Percentiles rank a stretch among this genome's conserved stretches.
Conservation (phyloP, 768 basidiomycete genomes). For the Suillus plorans region DNA sequence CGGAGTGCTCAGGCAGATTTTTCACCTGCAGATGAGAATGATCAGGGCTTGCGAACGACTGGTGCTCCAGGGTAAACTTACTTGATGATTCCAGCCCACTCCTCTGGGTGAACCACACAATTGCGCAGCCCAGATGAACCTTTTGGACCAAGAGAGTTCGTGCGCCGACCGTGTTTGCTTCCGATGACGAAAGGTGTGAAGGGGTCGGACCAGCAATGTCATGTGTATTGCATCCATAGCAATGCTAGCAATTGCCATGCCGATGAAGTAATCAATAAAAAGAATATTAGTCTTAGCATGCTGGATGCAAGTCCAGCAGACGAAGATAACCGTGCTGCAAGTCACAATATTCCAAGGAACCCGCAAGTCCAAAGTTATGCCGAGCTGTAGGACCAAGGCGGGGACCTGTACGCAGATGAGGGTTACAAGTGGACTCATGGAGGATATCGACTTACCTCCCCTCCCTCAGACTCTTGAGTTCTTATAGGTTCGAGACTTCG, state of each 20-base stretch:
- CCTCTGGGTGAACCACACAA: slow-evolving; percentile 34
- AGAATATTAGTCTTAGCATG: background rate
- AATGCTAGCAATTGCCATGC: slow-evolving; percentile 16
- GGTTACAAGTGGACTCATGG: background rate
- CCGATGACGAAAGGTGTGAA: slow-evolving; percentile 20
- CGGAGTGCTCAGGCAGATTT: slow-evolving; percentile 10
- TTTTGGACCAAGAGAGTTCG: slow-evolving; percentile 14
- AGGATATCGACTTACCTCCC: too few relatives aligned
- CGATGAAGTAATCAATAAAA: slow-evolving; percentile 6
- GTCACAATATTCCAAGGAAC: background rate
- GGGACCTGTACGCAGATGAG: background rate
- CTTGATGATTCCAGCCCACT: slow-evolving; percentile 36
- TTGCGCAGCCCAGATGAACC: slow-evolving; percentile 31
- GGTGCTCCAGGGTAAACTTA: slow-evolving; percentile 19
- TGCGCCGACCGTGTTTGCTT: slow-evolving; percentile 15
- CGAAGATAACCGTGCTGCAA: background rate
- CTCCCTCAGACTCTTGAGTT: background rate
- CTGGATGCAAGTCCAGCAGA: slow-evolving; percentile 1
- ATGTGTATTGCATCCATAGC: slow-evolving; percentile 29
- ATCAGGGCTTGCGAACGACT: background rate
- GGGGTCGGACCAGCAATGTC: slow-evolving; percentile 28
- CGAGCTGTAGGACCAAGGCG: background rate
- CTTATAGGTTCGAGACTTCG: background rate
- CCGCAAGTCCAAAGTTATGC: background rate
- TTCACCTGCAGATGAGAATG: background rate